These are phyloP conservation scores for Salicornia ramosissima DNA, from an alignment of 148 eudicot genomes.

Conservation along the genomic window DNA sequence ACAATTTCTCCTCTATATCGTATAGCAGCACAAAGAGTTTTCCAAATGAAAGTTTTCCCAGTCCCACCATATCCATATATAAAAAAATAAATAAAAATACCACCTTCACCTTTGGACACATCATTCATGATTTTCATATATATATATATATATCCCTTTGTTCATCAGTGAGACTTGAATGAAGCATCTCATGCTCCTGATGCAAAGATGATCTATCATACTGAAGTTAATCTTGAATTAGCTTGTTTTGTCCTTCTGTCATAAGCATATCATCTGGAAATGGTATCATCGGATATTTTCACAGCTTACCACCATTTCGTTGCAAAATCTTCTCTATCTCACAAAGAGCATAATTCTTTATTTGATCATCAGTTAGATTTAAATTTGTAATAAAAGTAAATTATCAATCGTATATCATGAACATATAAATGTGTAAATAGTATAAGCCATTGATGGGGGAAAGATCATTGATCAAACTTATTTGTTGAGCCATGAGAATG, in stretches of 20 bases:
- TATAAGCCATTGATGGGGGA: too few relatives aligned
- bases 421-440: too few relatives aligned
- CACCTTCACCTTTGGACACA: neutral
- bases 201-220: neutral
- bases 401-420: too few relatives aligned
- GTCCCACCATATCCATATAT: slow-evolving; percentile 27
- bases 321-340: neutral
- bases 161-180: neutral
- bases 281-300: neutral
- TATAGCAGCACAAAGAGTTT: neutral
- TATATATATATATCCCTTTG: neutral
- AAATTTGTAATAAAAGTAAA: too few relatives aligned
- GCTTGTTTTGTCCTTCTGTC: neutral
- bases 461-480: too few relatives aligned
- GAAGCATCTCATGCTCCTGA: neutral
- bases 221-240: neutral
- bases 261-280: neutral
- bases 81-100: slow-evolving; percentile 1
- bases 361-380: neutral
- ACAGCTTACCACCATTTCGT: neutral
- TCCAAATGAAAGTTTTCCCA: slow-evolving; percentile 24
- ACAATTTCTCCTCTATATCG: slow-evolving; percentile 14
- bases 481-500: too few relatives aligned
- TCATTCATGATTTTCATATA: neutral
- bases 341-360: neutral